Conservation (phyloP, 805 yeast species). For the Candida incommunis region DNA sequence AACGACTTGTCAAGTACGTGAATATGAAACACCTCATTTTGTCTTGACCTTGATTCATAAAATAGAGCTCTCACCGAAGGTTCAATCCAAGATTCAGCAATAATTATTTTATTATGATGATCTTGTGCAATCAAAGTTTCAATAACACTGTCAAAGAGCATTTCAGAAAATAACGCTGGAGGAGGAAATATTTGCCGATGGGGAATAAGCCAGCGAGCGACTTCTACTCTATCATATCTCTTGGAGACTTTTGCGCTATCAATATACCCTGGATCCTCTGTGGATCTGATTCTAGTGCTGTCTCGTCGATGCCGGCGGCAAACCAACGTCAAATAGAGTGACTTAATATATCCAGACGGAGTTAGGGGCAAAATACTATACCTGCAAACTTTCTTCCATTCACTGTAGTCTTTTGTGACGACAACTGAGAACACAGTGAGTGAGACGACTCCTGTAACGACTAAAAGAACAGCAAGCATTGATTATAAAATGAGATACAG, state of each 20-base stretch:
- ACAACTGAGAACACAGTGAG: background rate
- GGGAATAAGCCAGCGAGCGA: conserved; percentile 1
- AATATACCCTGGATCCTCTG: background rate
- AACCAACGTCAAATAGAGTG: background rate
- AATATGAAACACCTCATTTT: background rate
- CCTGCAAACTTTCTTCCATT: background rate
- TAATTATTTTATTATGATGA: background rate
- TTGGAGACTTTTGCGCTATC: background rate
- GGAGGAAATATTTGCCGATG: conserved; percentile 3
- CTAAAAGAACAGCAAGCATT: no score
- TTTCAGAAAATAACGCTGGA: background rate
- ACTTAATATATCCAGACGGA: background rate
- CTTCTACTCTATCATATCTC: background rate
- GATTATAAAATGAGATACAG: no score
- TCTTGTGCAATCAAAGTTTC: conserved; percentile 3
- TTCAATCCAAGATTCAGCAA: background rate
- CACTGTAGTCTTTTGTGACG: background rate
- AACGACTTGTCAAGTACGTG: conserved; percentile 1
- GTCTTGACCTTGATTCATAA: background rate
- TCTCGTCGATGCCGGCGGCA: background rate
- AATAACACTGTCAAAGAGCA: conserved; percentile 3
- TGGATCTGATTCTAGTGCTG: background rate
- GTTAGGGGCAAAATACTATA: background rate
- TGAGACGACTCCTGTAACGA: no score
- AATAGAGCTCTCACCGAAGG: background rate